phyloP scores from a whole-genome alignment of 345 rosid species.

The Hibiscus trionum region DNA sequence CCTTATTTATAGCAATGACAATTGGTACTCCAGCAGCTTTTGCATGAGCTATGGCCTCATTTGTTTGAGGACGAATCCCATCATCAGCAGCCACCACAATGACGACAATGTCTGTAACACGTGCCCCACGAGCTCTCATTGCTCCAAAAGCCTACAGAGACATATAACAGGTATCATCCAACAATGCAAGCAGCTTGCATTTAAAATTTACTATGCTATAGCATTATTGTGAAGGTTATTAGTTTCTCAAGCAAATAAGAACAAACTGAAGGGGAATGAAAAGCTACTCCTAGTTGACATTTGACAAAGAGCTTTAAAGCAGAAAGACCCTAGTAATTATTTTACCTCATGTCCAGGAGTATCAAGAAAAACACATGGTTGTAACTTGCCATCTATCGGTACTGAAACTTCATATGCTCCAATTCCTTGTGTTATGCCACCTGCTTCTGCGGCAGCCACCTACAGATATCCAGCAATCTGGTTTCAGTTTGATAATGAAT shows the following conservation, averaged over 20 bases:
- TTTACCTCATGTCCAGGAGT: slow-evolving; percentile 99
- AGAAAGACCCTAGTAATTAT: background rate
- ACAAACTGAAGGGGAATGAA: background rate
- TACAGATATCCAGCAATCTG: slow-evolving; percentile 31
- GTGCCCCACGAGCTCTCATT: slow-evolving; percentile 99
- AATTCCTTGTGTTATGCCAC: slow-evolving; percentile 98
- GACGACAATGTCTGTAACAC: slow-evolving; percentile 90
- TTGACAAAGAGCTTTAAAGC: background rate
- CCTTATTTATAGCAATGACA: slow-evolving; percentile 91
- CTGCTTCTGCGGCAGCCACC: slow-evolving; percentile 97
- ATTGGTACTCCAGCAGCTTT: slow-evolving; percentile 94
- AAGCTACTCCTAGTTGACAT: background rate
- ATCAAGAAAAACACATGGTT: slow-evolving; percentile 89
- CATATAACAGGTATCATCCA: slow-evolving; percentile 26
- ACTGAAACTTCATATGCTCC: slow-evolving; percentile 85
- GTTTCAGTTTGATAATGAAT: background rate
- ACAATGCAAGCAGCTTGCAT: slow-evolving; percentile 11
- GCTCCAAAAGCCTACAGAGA: slow-evolving; percentile 92
- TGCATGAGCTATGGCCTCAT: slow-evolving; percentile 96
- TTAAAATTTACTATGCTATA: slow-evolving; percentile 10
- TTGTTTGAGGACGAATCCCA: slow-evolving; percentile 98
- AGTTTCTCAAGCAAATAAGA: background rate
- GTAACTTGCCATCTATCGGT: slow-evolving; percentile 73
- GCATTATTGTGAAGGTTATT: background rate
- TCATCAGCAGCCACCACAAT: slow-evolving; percentile 99